These are phyloP conservation scores for Aspergillus cejpii DNA, from an alignment of 2,329 filamentous ascomycete species.

Conservation along the genomic window DNA sequence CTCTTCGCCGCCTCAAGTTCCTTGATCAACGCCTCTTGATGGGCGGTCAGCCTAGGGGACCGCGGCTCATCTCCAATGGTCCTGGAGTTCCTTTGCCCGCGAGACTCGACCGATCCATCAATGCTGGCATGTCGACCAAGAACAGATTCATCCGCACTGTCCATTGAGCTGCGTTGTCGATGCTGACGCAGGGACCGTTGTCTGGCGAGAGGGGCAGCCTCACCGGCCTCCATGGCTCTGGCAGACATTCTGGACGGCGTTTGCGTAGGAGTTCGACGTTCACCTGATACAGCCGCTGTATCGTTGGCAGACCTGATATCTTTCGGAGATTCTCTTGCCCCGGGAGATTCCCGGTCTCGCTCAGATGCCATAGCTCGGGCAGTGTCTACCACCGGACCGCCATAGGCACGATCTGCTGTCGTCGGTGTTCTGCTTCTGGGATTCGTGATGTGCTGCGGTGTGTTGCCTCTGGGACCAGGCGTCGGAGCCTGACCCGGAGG, in stretches of 20 bases:
- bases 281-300: slow-evolving; percentile 48
- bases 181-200: slow-evolving; percentile 52
- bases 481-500: slow-evolving; percentile 59
- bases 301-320: slow-evolving; percentile 41
- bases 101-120: slow-evolving; percentile 37
- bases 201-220: slow-evolving; percentile 40
- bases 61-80: slow-evolving; percentile 40
- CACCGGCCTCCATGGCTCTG: slow-evolving; percentile 44
- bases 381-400: slow-evolving; percentile 39
- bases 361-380: slow-evolving; percentile 42
- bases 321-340: slow-evolving; percentile 39
- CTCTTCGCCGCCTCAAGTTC: slow-evolving; percentile 80
- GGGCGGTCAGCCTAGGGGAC: slow-evolving; percentile 41
- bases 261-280: slow-evolving; percentile 59
- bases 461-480: slow-evolving; percentile 49
- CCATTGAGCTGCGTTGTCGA: slow-evolving; percentile 59
- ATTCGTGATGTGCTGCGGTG: slow-evolving; percentile 23
- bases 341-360: slow-evolving; percentile 44
- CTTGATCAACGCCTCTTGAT: slow-evolving; percentile 63
- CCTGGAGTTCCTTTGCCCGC: slow-evolving; percentile 37
- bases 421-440: slow-evolving; percentile 48
- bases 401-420: slow-evolving; percentile 42
- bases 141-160: slow-evolving; percentile 57
- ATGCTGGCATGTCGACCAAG: slow-evolving; percentile 38
- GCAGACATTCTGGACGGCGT: slow-evolving; percentile 37